A percentile compares a stretch with the other conserved stretches of the same genome.
Conservation (phyloP, 306 rosid genomes). For the Rosa persica region DNA sequence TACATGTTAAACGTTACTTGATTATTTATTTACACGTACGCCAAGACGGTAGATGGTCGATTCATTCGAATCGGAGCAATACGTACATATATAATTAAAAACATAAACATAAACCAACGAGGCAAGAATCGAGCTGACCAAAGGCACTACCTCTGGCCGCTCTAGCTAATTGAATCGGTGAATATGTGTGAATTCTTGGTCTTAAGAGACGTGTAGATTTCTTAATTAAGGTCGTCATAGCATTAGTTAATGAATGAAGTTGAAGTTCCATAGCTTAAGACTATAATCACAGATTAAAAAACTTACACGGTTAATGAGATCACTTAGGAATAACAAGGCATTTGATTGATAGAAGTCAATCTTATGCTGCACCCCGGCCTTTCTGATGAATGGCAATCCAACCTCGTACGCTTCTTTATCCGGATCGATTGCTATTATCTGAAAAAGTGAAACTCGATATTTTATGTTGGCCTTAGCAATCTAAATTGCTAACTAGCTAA, state of each 20-base stretch:
- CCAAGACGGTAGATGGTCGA: not conserved
- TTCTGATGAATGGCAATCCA: conserved; percentile 51
- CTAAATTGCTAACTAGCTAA: no score
- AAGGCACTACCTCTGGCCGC: not conserved
- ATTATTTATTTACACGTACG: not conserved
- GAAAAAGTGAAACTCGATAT: not conserved
- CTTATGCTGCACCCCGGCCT: conserved; percentile 60
- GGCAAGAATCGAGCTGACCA: no score
- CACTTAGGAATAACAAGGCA: conserved; percentile 35
- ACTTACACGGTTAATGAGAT: conserved; percentile 43
- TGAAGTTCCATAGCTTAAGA: not conserved
- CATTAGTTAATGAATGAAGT: not conserved
- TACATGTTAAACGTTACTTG: not conserved
- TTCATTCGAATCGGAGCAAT: not conserved
- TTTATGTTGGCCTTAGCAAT: not conserved
- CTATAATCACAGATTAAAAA: not conserved
- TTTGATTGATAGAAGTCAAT: conserved; percentile 46
- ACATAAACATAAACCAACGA: not conserved
- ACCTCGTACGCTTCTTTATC: conserved; percentile 43
- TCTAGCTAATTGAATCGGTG: not conserved
- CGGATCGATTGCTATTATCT: conserved; percentile 46
- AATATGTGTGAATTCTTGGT: no score
- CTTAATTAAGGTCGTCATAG: not conserved
- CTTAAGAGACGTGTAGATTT: no score
- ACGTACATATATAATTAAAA: no score